Evolutionary conservation across 2,329 filamentous ascomycete species (phyloP).

Genomic region (Triangularia setosa): DNA sequence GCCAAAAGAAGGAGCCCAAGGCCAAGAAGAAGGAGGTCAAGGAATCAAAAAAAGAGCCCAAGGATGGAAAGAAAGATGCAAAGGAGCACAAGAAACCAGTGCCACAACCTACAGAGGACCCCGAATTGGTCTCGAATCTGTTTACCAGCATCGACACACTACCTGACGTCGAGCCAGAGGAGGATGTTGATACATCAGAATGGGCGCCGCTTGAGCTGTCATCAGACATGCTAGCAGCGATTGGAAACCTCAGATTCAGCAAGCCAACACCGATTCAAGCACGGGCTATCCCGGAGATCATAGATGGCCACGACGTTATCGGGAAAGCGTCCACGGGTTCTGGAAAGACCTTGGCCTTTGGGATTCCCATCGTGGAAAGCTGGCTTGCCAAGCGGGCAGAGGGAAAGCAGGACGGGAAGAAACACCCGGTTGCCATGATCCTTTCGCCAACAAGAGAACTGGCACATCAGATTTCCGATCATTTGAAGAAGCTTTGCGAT

Average conservation of each 20-base stretch:
- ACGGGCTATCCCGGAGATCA: constrained; percentile 73
- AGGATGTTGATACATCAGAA: constrained; percentile 68
- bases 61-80: constrained; percentile 28
- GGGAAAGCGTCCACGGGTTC: constrained; percentile 96
- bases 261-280: constrained; percentile 80
- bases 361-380: constrained; percentile 84
- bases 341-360: constrained; percentile 93
- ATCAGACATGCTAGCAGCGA: constrained; percentile 63
- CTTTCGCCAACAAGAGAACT: constrained; percentile 90
- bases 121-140: constrained; percentile 42
- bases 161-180: constrained; percentile 48
- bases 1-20: constrained; percentile 1
- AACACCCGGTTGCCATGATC: constrained; percentile 68
- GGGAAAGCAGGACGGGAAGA: constrained; percentile 36
- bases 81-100: constrained; percentile 33
- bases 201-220: constrained; percentile 77
- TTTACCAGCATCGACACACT: constrained; percentile 56
- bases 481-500: constrained; percentile 71
- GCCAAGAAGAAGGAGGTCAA: constrained; percentile 27
- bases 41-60: constrained; percentile 25
- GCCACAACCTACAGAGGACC: constrained; percentile 31
- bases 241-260: constrained; percentile 75
- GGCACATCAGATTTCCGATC: constrained; percentile 83
- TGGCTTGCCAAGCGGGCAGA: constrained; percentile 52
- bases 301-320: constrained; percentile 83